Conservation (phyloP, 306 rosid genomes). For the Albizia julibrissin region DNA sequence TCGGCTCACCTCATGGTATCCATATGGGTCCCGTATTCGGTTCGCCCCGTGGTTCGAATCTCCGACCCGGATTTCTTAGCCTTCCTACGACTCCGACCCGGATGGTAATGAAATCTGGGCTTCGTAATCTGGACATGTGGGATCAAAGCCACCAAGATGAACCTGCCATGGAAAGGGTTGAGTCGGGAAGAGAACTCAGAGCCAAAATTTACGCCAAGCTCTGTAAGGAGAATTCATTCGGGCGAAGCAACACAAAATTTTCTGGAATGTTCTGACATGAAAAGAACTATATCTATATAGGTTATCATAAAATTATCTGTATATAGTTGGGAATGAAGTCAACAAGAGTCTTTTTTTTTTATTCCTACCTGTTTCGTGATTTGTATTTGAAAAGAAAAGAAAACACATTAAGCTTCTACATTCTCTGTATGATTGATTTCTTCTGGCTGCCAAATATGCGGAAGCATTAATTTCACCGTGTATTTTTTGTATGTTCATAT, state of each 20-base stretch:
- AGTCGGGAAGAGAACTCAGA: slow-evolving; percentile 69
- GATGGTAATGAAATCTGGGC: not conserved
- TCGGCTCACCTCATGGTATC: slow-evolving; percentile 37
- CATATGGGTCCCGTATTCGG: slow-evolving; percentile 1
- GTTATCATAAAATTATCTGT: slow-evolving; percentile 31
- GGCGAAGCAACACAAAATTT: slow-evolving; percentile 19
- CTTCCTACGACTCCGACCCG: slow-evolving; percentile 34
- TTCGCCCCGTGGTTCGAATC: slow-evolving; percentile 37
- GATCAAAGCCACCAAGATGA: slow-evolving; percentile 44
- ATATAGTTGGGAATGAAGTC: slow-evolving; percentile 31
- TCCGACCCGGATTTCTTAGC: slow-evolving; percentile 40
- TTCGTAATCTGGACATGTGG: slow-evolving; percentile 32
- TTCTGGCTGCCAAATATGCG: slow-evolving; percentile 34
- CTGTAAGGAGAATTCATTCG: slow-evolving; percentile 59
- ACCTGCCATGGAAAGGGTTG: slow-evolving; percentile 84
- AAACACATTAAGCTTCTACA: not conserved
- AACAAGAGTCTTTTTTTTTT: not conserved
- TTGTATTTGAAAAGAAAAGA: not conserved
- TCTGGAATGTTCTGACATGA: slow-evolving; percentile 32
- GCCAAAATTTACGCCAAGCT: slow-evolving; percentile 73
- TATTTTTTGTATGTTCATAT: not conserved
- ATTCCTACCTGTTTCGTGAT: slow-evolving; percentile 19
- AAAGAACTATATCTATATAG: not conserved
- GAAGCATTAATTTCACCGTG: slow-evolving; percentile 24
- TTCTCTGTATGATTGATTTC: slow-evolving; percentile 31